phyloP scores from a whole-genome alignment of 2,329 filamentous ascomycete species.

The Ophiostoma triangulosporum region DNA sequence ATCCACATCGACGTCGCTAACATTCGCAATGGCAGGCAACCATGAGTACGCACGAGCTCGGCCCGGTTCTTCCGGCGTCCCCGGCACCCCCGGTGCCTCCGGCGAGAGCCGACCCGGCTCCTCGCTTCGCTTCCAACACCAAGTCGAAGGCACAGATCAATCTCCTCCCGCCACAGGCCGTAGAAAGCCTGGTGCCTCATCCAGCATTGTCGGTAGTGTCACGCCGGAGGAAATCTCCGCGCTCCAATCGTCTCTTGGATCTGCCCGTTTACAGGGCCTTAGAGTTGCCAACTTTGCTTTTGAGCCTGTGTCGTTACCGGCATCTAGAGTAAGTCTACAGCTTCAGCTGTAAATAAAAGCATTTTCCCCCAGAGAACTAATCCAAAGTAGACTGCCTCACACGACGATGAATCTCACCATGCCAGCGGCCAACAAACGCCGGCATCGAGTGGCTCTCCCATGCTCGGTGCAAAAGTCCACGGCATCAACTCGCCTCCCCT shows the following conservation, averaged over 20 bases:
- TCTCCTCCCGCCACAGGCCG: constrained; percentile 19
- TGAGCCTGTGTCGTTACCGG: constrained; percentile 78
- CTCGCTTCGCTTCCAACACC: constrained; percentile 55
- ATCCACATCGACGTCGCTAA: not conserved
- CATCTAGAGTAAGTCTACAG: constrained; percentile 53
- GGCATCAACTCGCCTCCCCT: constrained; percentile 78
- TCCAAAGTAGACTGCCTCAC: constrained; percentile 42
- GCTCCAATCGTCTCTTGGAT: constrained; percentile 61
- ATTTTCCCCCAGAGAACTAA: too few species aligned
- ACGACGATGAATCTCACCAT: constrained; percentile 45
- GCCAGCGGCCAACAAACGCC: constrained; percentile 52
- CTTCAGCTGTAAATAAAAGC: too few species aligned
- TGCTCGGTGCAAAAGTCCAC: constrained; percentile 51
- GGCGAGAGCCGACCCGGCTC: not conserved
- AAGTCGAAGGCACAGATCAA: constrained; percentile 53
- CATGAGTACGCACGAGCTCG: constrained; percentile 2
- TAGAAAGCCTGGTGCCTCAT: constrained; percentile 20
- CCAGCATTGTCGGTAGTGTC: not conserved
- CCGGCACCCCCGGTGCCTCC: constrained; percentile 17
- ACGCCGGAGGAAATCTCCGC: constrained; percentile 47
- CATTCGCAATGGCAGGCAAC: constrained; percentile 5
- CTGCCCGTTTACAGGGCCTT: constrained; percentile 63
- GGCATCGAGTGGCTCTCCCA: constrained; percentile 51
- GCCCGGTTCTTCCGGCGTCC: constrained; percentile 2
- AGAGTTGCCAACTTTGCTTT: constrained; percentile 80